Evolutionary conservation across 192 early-diverging fungal genomes (phyloP).

Genomic region (Spinellus fusiger): DNA sequence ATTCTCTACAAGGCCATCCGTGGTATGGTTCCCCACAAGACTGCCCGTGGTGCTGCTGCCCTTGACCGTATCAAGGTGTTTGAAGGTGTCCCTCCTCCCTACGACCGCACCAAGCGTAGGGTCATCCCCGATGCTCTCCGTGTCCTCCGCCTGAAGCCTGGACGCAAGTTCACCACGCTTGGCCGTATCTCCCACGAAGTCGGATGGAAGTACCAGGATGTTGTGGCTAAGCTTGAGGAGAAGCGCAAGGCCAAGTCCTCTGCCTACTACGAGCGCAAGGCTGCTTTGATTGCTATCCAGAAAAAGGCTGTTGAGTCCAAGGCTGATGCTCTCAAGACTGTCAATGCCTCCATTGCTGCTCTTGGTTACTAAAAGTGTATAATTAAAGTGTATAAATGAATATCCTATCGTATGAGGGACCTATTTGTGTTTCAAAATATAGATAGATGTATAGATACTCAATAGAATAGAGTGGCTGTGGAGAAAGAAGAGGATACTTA

Average conservation of each 20-base stretch:
- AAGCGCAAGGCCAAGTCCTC: slow-evolving; percentile 95
- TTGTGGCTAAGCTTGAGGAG: slow-evolving; percentile 94
- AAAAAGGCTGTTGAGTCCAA: slow-evolving; percentile 38
- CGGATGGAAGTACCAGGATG: slow-evolving; percentile 99
- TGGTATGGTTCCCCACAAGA: slow-evolving; percentile 99
- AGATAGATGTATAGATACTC: too few species aligned
- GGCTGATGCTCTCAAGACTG: slow-evolving; percentile 47
- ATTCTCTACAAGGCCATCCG: slow-evolving; percentile 97
- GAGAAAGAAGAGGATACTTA: too few species aligned
- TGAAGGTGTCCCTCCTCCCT: slow-evolving; percentile 97
- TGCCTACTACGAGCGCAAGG: slow-evolving; percentile 90
- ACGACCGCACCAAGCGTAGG: slow-evolving; percentile 95
- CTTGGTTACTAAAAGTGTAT: slow-evolving; percentile 47
- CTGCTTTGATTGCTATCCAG: slow-evolving; percentile 43
- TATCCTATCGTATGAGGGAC: too few species aligned
- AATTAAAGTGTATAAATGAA: too few species aligned
- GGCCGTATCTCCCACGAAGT: slow-evolving; percentile 92
- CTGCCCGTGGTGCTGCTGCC: slow-evolving; percentile 93
- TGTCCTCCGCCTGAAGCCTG: slow-evolving; percentile 93
- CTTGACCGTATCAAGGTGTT: slow-evolving; percentile 98
- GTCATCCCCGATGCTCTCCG: slow-evolving; percentile 96
- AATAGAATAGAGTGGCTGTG: too few species aligned
- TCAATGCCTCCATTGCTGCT: slow-evolving; percentile 51
- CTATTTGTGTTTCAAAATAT: too few species aligned
- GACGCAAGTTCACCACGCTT: slow-evolving; percentile 96